Evolutionary conservation across 129 eudicot species (phyloP), one percentile per base, ranked within the genome.

Genomic region (Centrapalus pauciflorus): DNA sequence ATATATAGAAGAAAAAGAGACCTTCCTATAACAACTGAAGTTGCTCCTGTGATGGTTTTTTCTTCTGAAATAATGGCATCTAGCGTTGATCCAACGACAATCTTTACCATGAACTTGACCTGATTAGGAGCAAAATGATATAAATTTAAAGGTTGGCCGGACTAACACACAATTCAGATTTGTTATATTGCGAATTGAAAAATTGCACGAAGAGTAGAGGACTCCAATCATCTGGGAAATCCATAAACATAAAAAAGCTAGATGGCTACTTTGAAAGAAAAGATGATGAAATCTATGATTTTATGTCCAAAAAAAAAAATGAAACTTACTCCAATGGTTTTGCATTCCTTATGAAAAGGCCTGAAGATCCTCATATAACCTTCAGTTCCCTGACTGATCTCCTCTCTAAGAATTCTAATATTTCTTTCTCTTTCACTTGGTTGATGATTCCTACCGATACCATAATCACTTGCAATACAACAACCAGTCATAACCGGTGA

Each of bases 41-140:
- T 65, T 20, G 87, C 87, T 61, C 79, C 76, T 7, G 73, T 61
- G 9, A 49, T 70, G 55, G 48, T 62, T 45, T 48, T 75, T 54
- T 75, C 81, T 43, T 82, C 74, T 4, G 43, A 25, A 7, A 82
- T 41, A 45, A 82, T 74, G 8, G 72, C 64, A 34, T 34, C 64
- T 3, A 78, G 51, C 6, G 60, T 52, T n/a, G 77, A 71, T 10
- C 79, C 84, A 28, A 28, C 76, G 0, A 73, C 76, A 11, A 78
- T 78, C 81, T 75, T 78, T 62, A 75, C 80, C 21, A 13, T 20
- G 63, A 82, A 78, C 48, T 74, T 78, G 28, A 82, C 81, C 87
- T 82, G 43, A 63, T 70, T 70, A 23, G 8, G 28, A 61, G 4
- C 51, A 24, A 37, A 33, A 29, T 66, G 4, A 28, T n/a, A n/a